Evolutionary conservation across 768 basidiomycete genomes (phyloP).

Genomic region (Boletus rubescentipes): DNA sequence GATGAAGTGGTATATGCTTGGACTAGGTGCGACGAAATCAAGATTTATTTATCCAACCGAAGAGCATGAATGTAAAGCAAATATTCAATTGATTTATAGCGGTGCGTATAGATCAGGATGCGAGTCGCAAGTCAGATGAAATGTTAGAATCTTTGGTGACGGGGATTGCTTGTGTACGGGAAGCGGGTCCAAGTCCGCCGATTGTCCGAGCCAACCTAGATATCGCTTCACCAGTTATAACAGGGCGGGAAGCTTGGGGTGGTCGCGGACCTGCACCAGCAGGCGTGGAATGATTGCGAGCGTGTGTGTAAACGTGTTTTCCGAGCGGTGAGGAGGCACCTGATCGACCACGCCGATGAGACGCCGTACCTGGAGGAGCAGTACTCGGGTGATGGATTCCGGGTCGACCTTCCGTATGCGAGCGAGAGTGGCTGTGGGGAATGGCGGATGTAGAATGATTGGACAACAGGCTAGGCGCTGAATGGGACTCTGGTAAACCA

Average conservation of each 20-base stretch:
- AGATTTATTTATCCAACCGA: constrained; percentile 20
- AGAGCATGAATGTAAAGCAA: constrained; percentile 14
- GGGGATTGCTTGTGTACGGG: constrained; percentile 28
- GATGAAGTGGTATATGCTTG: constrained; percentile 22
- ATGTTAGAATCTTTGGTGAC: constrained; percentile 29
- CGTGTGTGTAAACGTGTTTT: constrained; percentile 35
- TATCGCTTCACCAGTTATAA: constrained; percentile 71
- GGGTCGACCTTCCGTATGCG: constrained; percentile 55
- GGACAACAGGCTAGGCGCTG: constrained; percentile 36
- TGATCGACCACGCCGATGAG: constrained; percentile 40
- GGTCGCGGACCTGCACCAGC: constrained; percentile 38
- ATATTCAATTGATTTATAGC: constrained; percentile 11
- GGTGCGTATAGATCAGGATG: constrained; percentile 10
- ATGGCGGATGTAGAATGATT: constrained; percentile 28
- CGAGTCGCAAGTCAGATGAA: constrained; percentile 10
- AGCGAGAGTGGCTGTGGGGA: constrained; percentile 46
- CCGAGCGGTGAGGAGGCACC: constrained; percentile 46
- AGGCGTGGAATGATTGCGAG: constrained; percentile 67
- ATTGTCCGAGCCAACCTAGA: constrained; percentile 65
- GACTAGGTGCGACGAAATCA: constrained; percentile 14
- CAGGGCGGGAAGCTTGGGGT: constrained; percentile 54
- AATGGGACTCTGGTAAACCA: constrained; percentile 37
- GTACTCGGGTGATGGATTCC: constrained; percentile 31
- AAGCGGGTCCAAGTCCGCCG: constrained; percentile 34
- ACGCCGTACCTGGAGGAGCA: constrained; percentile 19